Conservation (phyloP, 306 rosid species). For the Herpetospermum pedunculosum region DNA sequence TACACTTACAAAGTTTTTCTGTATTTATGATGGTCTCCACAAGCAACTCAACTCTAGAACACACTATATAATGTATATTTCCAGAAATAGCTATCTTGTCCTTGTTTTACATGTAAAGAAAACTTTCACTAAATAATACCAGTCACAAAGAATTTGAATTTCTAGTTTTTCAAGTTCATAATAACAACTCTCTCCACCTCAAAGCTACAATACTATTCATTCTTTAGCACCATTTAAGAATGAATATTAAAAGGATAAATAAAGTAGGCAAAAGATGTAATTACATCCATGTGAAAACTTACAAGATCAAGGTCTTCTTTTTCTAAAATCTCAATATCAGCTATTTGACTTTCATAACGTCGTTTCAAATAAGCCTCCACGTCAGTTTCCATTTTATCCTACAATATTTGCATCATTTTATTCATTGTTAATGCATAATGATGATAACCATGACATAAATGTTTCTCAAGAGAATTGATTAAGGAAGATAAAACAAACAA, state of each 20-base stretch:
- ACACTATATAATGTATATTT: not conserved
- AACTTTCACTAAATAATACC: not conserved
- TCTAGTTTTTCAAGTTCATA: not conserved
- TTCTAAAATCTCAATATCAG: slow-evolving; percentile 60
- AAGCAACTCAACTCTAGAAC: slow-evolving; percentile 2
- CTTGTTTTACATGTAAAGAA: not conserved
- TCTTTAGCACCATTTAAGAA: not conserved
- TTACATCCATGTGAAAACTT: slow-evolving; percentile 24
- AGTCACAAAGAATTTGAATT: not conserved
- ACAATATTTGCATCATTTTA: slow-evolving; percentile 15
- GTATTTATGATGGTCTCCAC: not conserved
- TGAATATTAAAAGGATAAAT: not conserved
- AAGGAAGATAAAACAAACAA: slow-evolving; percentile 7
- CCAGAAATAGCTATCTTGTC: not conserved
- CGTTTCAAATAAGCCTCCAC: slow-evolving; percentile 79
- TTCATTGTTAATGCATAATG: slow-evolving; percentile 3
- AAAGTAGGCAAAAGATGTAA: slow-evolving; percentile 1
- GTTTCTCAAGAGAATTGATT: not conserved
- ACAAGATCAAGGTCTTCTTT: slow-evolving; percentile 97
- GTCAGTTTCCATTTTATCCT: slow-evolving; percentile 79
- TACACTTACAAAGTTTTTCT: not conserved
- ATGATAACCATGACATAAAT: not conserved
- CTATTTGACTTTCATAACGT: slow-evolving; percentile 73
- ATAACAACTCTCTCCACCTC: not conserved
- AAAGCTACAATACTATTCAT: not conserved